Evolutionary conservation across 441 rosid genomes (phyloP), one percentile per base, ranked within the genome.

Genomic region (Pelargonium fulgidum): DNA sequence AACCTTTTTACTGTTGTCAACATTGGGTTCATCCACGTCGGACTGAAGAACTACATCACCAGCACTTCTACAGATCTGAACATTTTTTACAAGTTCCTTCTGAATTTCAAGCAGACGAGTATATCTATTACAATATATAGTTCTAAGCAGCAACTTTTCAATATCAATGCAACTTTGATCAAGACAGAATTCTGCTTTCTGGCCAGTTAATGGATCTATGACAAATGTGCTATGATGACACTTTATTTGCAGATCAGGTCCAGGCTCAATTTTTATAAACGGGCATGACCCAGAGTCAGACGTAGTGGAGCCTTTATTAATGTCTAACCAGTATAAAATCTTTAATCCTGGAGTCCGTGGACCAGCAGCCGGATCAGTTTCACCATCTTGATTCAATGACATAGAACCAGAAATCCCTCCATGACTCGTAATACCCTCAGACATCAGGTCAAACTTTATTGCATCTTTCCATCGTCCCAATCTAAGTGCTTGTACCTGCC

Each of bases 401-500:
- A 75, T 16, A 68, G 90, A 80, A 75, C 84, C 81, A 66, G 82
- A 67, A 74, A 77, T 79, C 10, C 81, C 81, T 20, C 74, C 78
- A 62, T 76, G 73, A 47, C 71, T 70, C 11, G 33, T 44, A 41
- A 61, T 71, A 70, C 87, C 84, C 71, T 92, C 98, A 54, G 90
- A 85, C 72, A 90, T 87, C 69, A 90, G 76, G 52, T 92, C 98
- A 73, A 90, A 92, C 58, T 92, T 87, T 77, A 95, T 88, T 65
- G 95, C 91, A 82, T 89, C 98, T 83, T 86, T 95, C 99, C 98
- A 95, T 81, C 98, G 86, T 63, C 97, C 98, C 67, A 77, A 93
- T 47, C 92, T 87, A 59, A 92, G 92, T 70, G 85, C 84, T 77
- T 88, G 93, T 19, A 92, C 97, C 81, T 95, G 99, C 79, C 93